A percentile compares a stretch with the other conserved stretches of the same genome.
Evolutionary conservation across 1,284 basidiomycete species (phyloP).

Genomic region (Cutaneotrichosporon sp.): DNA sequence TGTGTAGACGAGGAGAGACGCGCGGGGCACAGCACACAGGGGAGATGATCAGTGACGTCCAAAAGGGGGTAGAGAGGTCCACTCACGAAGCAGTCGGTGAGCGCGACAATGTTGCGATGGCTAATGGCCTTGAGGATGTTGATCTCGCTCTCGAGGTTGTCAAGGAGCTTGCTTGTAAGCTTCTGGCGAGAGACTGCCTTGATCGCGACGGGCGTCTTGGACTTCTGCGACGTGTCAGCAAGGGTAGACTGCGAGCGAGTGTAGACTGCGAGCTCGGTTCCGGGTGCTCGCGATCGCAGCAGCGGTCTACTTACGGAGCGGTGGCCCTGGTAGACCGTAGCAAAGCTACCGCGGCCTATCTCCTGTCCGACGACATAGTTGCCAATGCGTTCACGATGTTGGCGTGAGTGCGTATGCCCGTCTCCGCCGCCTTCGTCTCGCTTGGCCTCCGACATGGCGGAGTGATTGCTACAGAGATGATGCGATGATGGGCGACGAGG

Average conservation of each 20-base stretch:
- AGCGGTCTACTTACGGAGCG: constrained; percentile 60
- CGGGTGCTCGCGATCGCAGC: background rate
- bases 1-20: background rate
- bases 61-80: background rate
- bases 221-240: constrained; percentile 54
- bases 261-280: background rate
- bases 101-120: constrained; percentile 86
- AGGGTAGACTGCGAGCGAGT: background rate
- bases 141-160: constrained; percentile 96
- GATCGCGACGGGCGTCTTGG: constrained; percentile 75
- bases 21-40: background rate
- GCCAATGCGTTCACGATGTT: constrained; percentile 45
- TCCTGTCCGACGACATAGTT: constrained; percentile 53
- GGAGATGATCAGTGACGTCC: background rate
- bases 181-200: constrained; percentile 90
- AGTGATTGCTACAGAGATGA: background rate
- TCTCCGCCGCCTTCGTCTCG: constrained; percentile 11
- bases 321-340: constrained; percentile 90
- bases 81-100: constrained; percentile 78
- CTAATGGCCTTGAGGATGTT: constrained; percentile 90
- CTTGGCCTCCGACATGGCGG: constrained; percentile 15
- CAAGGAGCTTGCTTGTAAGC: constrained; percentile 85
- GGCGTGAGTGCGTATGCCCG: constrained; percentile 4
- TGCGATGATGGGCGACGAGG: background rate
- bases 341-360: constrained; percentile 77